Evolutionary conservation across 306 rosid species (phyloP).

Genomic region (Cicer yamashitae): DNA sequence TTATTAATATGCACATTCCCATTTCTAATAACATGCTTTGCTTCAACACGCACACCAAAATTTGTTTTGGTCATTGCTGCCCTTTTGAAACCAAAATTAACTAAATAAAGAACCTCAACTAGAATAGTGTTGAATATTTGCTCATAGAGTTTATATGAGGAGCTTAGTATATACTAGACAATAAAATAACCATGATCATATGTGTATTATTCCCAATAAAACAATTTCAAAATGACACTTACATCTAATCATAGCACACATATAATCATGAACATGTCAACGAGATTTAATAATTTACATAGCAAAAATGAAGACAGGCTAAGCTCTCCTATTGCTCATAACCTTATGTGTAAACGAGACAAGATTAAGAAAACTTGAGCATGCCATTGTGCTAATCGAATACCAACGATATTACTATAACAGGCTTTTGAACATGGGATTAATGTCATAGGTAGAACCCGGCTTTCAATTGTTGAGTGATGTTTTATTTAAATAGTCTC

Average conservation of each 20-base stretch:
- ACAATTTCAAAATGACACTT: slow-evolving; percentile 44
- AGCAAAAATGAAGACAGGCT: neutral
- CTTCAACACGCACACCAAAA: too few species aligned
- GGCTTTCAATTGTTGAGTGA: too few species aligned
- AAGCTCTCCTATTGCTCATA: neutral
- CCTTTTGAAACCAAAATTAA: too few species aligned
- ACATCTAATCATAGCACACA: slow-evolving; percentile 28
- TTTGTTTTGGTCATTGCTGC: too few species aligned
- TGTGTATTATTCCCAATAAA: slow-evolving; percentile 15
- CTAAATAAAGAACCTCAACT: too few species aligned
- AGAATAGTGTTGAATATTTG: neutral
- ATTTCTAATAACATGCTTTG: too few species aligned
- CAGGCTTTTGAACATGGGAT: neutral
- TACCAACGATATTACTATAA: neutral
- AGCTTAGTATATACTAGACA: slow-evolving; percentile 12
- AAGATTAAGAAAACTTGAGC: neutral
- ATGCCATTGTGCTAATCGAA: slow-evolving; percentile 30
- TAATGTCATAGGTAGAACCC: too few species aligned
- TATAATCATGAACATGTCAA: slow-evolving; percentile 41
- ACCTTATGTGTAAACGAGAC: slow-evolving; percentile 22
- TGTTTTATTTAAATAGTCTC: too few species aligned
- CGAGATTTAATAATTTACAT: slow-evolving; percentile 36
- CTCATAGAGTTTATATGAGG: slow-evolving; percentile 40
- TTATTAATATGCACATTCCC: too few species aligned
- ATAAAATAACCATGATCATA: slow-evolving; percentile 32